phyloP scores from a whole-genome alignment of 805 yeast genomes.

The Cyberlindnera mississippiensis region DNA sequence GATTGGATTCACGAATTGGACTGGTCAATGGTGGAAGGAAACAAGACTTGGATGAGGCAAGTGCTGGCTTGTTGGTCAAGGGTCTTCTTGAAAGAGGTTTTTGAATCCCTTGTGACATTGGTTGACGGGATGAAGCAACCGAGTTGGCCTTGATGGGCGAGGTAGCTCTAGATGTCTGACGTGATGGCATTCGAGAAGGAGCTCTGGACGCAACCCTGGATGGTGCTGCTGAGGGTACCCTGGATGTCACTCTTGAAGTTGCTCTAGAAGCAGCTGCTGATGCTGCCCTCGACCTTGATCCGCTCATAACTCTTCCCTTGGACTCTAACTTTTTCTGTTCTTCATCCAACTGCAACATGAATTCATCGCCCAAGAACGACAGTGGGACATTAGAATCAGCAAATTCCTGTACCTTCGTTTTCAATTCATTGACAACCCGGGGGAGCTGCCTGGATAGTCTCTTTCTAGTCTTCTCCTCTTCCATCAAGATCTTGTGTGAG shows the following conservation, averaged over 20 bases:
- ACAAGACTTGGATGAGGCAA: slow-evolving; percentile 16
- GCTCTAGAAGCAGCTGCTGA: slow-evolving; percentile 21
- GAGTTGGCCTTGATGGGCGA: slow-evolving; percentile 18
- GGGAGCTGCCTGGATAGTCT: slow-evolving; percentile 69
- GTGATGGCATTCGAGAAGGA: slow-evolving; percentile 15
- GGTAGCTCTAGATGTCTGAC: slow-evolving; percentile 10
- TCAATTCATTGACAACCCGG: slow-evolving; percentile 48
- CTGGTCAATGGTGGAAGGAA: slow-evolving; percentile 13
- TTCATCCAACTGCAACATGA: slow-evolving; percentile 30
- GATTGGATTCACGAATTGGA: slow-evolving; percentile 12
- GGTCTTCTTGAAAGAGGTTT: slow-evolving; percentile 21
- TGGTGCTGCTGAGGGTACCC: slow-evolving; percentile 18
- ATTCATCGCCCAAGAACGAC: slow-evolving; percentile 25
- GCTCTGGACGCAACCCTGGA: slow-evolving; percentile 13
- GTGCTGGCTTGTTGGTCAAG: slow-evolving; percentile 10
- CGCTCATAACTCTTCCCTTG: slow-evolving; percentile 19
- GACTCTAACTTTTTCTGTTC: slow-evolving; percentile 18
- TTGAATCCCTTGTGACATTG: slow-evolving; percentile 18
- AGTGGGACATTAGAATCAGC: slow-evolving; percentile 38
- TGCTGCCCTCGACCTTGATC: slow-evolving; percentile 12
- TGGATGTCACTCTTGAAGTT: slow-evolving; percentile 11
- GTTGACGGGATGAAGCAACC: slow-evolving; percentile 7
- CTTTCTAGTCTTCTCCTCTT: slow-evolving; percentile 77
- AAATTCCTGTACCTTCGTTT: slow-evolving; percentile 43
- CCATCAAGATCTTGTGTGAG: slow-evolving; percentile 70